Conservation (phyloP, 495 filamentous ascomycete species). For the Tuber indicum region DNA sequence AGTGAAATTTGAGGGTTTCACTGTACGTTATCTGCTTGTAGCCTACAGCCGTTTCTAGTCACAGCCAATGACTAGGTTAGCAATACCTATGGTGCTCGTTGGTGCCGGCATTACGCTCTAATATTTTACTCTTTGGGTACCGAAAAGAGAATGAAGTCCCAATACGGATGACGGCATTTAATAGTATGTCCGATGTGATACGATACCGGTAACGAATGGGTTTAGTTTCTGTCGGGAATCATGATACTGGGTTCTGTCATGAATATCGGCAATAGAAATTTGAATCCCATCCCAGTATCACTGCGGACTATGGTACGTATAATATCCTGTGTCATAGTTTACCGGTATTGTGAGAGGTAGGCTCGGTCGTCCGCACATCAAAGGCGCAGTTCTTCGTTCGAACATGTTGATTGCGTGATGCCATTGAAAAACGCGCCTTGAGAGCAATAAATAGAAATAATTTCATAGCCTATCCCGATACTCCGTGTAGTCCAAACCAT, state of each 20-base stretch:
- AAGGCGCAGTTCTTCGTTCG: background rate
- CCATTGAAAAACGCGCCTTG: background rate
- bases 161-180: background rate
- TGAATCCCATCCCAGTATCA: background rate
- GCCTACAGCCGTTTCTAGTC: background rate
- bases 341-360: background rate
- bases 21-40: background rate
- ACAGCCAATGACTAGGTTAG: background rate
- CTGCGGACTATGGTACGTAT: background rate
- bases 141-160: background rate
- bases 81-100: background rate
- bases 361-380: background rate
- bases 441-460: background rate
- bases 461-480: background rate
- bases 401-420: background rate
- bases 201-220: background rate
- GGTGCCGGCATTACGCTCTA: background rate
- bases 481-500: background rate
- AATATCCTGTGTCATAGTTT: background rate
- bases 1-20: constrained; percentile 14
- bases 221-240: background rate
- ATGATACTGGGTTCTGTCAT: background rate
- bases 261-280: background rate
- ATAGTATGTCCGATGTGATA: background rate
- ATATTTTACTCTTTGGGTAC: background rate